Percentiles rank a stretch among this genome's conserved stretches.
Conservation (phyloP, 345 rosid species). For the Psidium friedrichsthalianum region DNA sequence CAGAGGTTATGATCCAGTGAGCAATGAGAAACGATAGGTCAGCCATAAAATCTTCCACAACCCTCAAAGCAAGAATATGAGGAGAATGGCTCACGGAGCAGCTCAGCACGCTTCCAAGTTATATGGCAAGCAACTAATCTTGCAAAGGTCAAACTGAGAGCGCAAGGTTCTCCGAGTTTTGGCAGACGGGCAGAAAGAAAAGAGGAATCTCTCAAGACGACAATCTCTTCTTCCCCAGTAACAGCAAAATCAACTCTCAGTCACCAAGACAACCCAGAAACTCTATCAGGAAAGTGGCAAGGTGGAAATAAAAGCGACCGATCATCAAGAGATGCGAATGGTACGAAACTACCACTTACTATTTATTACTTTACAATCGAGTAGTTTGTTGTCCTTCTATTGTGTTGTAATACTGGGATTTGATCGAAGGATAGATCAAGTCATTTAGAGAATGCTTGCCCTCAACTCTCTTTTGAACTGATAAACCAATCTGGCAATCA, state of each 20-base stretch:
- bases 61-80: slow-evolving; percentile 41
- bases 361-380: background rate
- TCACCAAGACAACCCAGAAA: slow-evolving; percentile 75
- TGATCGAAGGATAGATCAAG: background rate
- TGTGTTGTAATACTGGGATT: background rate
- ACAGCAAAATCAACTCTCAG: slow-evolving; percentile 52
- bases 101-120: slow-evolving; percentile 71
- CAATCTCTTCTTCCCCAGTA: slow-evolving; percentile 69
- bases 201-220: slow-evolving; percentile 43
- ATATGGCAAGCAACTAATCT: slow-evolving; percentile 88
- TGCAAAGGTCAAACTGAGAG: slow-evolving; percentile 83
- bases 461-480: background rate
- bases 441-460: background rate
- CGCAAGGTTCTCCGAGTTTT: slow-evolving; percentile 61
- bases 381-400: background rate
- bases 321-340: slow-evolving; percentile 36
- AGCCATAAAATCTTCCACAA: slow-evolving; percentile 35
- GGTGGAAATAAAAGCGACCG: slow-evolving; percentile 49
- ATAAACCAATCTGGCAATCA: background rate
- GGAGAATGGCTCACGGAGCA: slow-evolving; percentile 56
- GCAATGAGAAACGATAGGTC: slow-evolving; percentile 41
- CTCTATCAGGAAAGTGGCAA: slow-evolving; percentile 36
- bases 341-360: slow-evolving; percentile 17
- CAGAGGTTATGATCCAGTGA: slow-evolving; percentile 33
- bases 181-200: slow-evolving; percentile 56